Conservation (phyloP, 192 early-diverging fungal genomes). For the Chytriomyces confervae region DNA sequence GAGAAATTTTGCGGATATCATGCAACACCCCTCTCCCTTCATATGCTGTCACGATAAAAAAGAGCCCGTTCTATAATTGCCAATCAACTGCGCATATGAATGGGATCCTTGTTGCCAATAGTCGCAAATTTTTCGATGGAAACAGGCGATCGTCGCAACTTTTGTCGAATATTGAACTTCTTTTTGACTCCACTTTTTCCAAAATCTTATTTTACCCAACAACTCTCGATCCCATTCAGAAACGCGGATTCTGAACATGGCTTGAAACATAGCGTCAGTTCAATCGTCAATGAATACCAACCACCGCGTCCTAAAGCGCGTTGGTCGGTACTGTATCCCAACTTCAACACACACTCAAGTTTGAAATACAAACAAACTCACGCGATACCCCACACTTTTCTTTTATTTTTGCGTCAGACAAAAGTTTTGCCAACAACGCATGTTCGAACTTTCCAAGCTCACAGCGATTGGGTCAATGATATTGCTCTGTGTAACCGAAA, state of each 20-base stretch:
- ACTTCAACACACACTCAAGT: background rate
- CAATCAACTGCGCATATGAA: no score
- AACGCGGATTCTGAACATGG: background rate
- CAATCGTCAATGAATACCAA: background rate
- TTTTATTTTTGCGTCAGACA: no score
- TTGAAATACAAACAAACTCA: no score
- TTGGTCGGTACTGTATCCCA: background rate
- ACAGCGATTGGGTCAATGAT: constrained; percentile 98
- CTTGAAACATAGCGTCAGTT: constrained; percentile 3
- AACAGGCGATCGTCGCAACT: no score
- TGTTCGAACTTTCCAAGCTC: constrained; percentile 73
- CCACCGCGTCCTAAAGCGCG: constrained; percentile 12
- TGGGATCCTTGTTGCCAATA: background rate
- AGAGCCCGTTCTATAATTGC: no score
- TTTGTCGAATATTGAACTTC: no score
- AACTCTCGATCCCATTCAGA: no score
- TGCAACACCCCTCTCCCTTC: background rate
- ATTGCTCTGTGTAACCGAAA: constrained; percentile 74
- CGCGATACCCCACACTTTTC: no score
- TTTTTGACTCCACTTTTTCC: no score
- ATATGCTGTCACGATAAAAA: background rate
- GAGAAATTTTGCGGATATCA: background rate
- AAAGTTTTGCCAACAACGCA: constrained; percentile 64
- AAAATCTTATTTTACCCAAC: no score
- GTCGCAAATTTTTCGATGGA: no score